Conservation (phyloP, 1,139 yeast species). For the Debaryomycetaceae sp. region DNA sequence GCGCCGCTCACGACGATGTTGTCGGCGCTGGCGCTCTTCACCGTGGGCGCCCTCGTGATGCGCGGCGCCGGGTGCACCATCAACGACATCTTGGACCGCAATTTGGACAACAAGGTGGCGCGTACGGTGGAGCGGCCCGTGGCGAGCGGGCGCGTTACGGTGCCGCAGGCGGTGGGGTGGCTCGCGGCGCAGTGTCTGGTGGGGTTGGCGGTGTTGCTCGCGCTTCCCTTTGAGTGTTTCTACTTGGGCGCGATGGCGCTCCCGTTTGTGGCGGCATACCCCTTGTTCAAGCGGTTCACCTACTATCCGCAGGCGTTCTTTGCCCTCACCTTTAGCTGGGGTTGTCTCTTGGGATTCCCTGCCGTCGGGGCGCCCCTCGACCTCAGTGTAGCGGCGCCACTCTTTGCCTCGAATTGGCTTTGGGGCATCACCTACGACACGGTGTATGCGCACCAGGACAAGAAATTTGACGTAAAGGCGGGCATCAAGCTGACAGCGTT, state of each 20-base stretch:
- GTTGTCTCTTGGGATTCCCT: conserved; percentile 88
- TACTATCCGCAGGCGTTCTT: conserved; percentile 89
- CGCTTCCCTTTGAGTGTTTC: conserved; percentile 80
- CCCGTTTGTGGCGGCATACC: conserved; percentile 80
- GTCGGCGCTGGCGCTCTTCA: conserved; percentile 61
- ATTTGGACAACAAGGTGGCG: conserved; percentile 79
- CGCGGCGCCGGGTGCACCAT: conserved; percentile 98
- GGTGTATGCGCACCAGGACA: conserved; percentile 96
- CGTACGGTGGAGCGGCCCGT: conserved; percentile 88
- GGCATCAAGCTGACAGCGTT: conserved; percentile 95
- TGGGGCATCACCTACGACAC: conserved; percentile 98
- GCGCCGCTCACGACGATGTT: conserved; percentile 65
- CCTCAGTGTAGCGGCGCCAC: conserved; percentile 69
- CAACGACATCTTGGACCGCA: conserved; percentile 81
- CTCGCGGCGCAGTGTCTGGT: conserved; percentile 69
- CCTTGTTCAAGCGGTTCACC: conserved; percentile 88
- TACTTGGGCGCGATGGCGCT: conserved; percentile 77
- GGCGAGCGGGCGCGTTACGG: conserved; percentile 78
- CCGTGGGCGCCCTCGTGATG: conserved; percentile 85
- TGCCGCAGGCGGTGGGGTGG: conserved; percentile 69
- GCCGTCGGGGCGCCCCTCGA: conserved; percentile 84
- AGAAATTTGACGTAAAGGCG: conserved; percentile 76
- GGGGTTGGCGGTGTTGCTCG: conserved; percentile 71
- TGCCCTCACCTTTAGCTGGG: conserved; percentile 90
- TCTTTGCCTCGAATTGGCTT: conserved; percentile 70